Percentiles rank a stretch among this genome's conserved stretches.
phyloP scores from a whole-genome alignment of 2,329 filamentous ascomycete genomes.

The Fusarium nanum region DNA sequence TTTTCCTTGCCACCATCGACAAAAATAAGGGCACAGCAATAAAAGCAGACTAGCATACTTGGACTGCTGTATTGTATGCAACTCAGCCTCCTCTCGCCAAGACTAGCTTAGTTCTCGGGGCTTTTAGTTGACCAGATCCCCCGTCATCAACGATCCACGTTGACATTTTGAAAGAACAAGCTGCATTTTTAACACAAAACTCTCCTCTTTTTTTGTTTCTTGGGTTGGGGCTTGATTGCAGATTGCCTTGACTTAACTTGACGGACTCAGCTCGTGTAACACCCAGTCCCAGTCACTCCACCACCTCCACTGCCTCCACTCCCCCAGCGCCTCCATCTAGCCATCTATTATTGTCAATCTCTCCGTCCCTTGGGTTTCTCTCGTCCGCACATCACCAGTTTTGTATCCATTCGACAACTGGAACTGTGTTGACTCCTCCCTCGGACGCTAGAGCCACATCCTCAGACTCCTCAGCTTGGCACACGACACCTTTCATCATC shows the following conservation, averaged over 20 bases:
- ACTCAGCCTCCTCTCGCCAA: slow-evolving; percentile 38
- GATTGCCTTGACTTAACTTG: slow-evolving; percentile 12
- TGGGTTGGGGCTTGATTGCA: slow-evolving; percentile 2
- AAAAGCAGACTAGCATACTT: slow-evolving; percentile 17
- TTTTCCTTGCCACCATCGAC: slow-evolving; percentile 31
- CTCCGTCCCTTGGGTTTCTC: slow-evolving; percentile 25
- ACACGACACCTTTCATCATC: slow-evolving; percentile 45
- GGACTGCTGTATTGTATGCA: slow-evolving; percentile 19
- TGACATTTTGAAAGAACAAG: neutral
- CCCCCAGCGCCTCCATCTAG: slow-evolving; percentile 27
- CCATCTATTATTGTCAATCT: slow-evolving; percentile 21
- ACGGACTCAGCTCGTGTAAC: slow-evolving; percentile 41
- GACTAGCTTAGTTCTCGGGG: slow-evolving; percentile 30
- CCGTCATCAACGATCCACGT: slow-evolving; percentile 8
- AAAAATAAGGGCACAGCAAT: slow-evolving; percentile 18
- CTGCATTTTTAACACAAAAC: slow-evolving; percentile 38
- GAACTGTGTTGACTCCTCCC: slow-evolving; percentile 23
- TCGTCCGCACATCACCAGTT: slow-evolving; percentile 33
- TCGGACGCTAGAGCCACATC: slow-evolving; percentile 42
- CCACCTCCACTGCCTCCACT: slow-evolving; percentile 37
- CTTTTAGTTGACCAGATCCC: slow-evolving; percentile 32
- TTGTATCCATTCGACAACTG: slow-evolving; percentile 17
- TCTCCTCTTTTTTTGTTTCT: slow-evolving; percentile 22
- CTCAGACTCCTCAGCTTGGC: slow-evolving; percentile 37
- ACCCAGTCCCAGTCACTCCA: slow-evolving; percentile 19